These are phyloP conservation scores for Penicillium oxalicum DNA, from an alignment of 2,329 filamentous ascomycete species.

Conservation along the genomic window DNA sequence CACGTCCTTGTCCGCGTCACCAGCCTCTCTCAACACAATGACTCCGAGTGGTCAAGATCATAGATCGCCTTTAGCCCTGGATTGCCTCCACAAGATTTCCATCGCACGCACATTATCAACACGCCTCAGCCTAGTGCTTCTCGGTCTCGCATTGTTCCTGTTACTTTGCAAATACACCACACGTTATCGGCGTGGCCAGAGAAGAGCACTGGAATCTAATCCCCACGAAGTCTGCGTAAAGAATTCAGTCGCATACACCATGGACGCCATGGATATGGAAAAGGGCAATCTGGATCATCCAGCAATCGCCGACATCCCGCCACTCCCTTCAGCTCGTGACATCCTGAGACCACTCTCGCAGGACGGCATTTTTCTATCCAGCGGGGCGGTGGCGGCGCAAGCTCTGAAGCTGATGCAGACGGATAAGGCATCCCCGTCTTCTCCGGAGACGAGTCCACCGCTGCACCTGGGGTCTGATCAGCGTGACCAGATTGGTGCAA, in stretches of 20 bases:
- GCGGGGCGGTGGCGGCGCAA: slow-evolving; percentile 17
- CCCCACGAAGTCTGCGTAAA: no score
- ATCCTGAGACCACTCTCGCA: slow-evolving; percentile 17
- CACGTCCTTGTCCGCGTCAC: no score
- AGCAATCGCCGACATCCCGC: neutral
- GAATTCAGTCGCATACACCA: neutral
- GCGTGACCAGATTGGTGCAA: neutral
- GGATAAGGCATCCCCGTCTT: slow-evolving; percentile 2
- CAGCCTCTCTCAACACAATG: no score
- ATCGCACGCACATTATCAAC: no score
- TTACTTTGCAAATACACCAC: neutral
- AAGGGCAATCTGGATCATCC: slow-evolving; percentile 3
- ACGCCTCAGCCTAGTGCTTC: neutral
- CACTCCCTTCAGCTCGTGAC: slow-evolving; percentile 14
- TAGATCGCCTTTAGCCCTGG: no score
- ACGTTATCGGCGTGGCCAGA: neutral
- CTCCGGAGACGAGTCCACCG: neutral
- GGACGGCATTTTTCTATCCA: slow-evolving; percentile 14
- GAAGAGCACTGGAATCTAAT: neutral
- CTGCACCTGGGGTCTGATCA: slow-evolving; percentile 8
- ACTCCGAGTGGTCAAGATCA: no score
- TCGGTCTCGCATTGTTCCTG: neutral
- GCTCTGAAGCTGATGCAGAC: slow-evolving; percentile 12
- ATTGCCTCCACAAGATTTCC: no score
- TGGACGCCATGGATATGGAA: slow-evolving; percentile 16